Evolutionary conservation across 257 asterid genomes (phyloP).

Genomic region (Ilex asprella): DNA sequence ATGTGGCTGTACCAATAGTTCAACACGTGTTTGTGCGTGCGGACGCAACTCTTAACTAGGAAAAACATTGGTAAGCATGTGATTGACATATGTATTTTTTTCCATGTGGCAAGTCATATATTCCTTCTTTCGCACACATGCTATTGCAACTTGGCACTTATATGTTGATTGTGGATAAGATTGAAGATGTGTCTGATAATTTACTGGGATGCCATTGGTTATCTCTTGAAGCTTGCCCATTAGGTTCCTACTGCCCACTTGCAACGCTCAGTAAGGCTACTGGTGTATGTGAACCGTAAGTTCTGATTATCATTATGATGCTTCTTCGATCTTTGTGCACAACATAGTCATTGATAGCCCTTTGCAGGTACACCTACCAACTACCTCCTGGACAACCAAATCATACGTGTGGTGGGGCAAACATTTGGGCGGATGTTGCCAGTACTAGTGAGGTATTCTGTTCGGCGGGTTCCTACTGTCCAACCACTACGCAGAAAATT

Average conservation of each 20-base stretch:
- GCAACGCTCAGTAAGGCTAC: slow-evolving; percentile 44
- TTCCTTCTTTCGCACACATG: background rate
- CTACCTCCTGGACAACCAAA: slow-evolving; percentile 42
- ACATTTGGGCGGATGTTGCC: slow-evolving; percentile 67
- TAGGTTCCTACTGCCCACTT: slow-evolving; percentile 85
- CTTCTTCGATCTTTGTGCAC: slow-evolving; percentile 3
- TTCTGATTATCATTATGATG: slow-evolving; percentile 10
- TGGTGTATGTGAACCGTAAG: slow-evolving; percentile 84
- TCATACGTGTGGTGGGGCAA: slow-evolving; percentile 95
- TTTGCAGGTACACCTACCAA: slow-evolving; percentile 66
- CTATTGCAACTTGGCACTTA: background rate
- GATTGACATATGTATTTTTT: background rate
- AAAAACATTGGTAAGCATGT: background rate
- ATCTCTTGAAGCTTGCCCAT: slow-evolving; percentile 69
- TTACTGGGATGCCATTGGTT: background rate
- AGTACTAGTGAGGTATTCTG: slow-evolving; percentile 59
- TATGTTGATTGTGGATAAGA: background rate
- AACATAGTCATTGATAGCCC: slow-evolving; percentile 15
- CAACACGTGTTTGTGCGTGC: too few relatives aligned
- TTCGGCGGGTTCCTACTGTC: slow-evolving; percentile 80
- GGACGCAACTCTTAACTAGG: background rate
- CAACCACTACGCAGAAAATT: slow-evolving; percentile 40
- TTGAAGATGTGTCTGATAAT: background rate
- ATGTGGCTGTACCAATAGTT: too few relatives aligned
- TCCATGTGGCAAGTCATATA: background rate